Conservation (phyloP, 2,329 filamentous ascomycete genomes). For the Cytospora mali region DNA sequence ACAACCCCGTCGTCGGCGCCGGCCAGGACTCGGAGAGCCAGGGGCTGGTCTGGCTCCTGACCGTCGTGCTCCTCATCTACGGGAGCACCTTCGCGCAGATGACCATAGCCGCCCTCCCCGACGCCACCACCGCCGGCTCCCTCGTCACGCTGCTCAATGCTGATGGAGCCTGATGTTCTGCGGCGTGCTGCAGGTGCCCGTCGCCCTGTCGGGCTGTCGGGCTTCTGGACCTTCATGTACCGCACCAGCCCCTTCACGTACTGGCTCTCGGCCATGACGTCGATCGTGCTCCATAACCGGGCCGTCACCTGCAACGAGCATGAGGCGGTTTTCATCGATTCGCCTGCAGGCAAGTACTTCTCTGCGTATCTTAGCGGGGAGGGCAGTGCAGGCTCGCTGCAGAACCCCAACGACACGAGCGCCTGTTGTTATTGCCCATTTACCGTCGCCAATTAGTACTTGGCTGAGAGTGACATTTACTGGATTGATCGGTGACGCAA, state of each 20-base stretch:
- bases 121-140: constrained; percentile 68
- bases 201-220: constrained; percentile 65
- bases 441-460: constrained; percentile 62
- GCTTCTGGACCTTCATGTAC: constrained; percentile 82
- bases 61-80: constrained; percentile 69
- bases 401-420: constrained; percentile 58
- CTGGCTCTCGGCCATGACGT: constrained; percentile 67
- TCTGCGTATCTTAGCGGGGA: constrained; percentile 52
- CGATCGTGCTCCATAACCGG: constrained; percentile 63
- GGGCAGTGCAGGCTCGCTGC: constrained; percentile 55
- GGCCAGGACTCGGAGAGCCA: constrained; percentile 56
- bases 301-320: constrained; percentile 51
- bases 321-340: constrained; percentile 67
- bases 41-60: constrained; percentile 66
- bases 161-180: constrained; percentile 64
- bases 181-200: constrained; percentile 63
- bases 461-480: constrained; percentile 49
- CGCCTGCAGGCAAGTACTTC: constrained; percentile 65
- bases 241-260: constrained; percentile 69
- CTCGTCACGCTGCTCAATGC: constrained; percentile 62
- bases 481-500: constrained; percentile 67
- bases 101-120: constrained; percentile 69
- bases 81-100: constrained; percentile 73
- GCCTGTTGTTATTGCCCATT: constrained; percentile 70
- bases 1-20: constrained; percentile 63